phyloP scores from a whole-genome alignment of 208 protist genomes.

The Leishmania martiniquensis region DNA sequence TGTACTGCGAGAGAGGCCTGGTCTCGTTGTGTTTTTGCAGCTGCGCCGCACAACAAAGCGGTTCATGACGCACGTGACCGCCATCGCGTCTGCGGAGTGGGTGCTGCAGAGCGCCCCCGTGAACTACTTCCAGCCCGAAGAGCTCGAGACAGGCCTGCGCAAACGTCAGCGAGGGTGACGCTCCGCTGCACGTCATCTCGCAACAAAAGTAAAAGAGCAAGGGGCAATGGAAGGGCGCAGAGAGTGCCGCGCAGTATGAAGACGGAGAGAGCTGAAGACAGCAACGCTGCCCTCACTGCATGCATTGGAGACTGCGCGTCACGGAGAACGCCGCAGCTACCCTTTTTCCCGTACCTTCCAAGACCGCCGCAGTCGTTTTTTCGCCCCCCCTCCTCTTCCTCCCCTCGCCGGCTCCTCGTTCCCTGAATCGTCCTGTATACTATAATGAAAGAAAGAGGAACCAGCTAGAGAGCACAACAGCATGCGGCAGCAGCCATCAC shows the following conservation, averaged over 20 bases:
- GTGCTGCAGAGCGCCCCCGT: constrained; percentile 68
- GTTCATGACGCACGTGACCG: constrained; percentile 90
- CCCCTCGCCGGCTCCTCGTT: no score
- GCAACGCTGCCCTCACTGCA: background rate
- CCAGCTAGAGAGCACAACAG: no score
- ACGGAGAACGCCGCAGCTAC: background rate
- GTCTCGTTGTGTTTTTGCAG: constrained; percentile 85
- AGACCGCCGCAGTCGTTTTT: background rate
- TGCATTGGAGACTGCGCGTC: background rate
- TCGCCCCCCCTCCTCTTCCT: no score
- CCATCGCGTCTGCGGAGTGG: constrained; percentile 67
- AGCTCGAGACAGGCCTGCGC: constrained; percentile 70
- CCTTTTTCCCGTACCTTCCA: background rate
- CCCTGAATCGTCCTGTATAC: background rate
- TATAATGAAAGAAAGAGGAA: background rate
- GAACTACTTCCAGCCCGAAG: constrained; percentile 85
- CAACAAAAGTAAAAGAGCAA: no score
- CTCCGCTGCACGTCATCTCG: no score
- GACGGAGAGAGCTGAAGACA: background rate
- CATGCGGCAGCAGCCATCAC: background rate
- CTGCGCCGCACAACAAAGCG: constrained; percentile 84
- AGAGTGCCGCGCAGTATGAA: background rate
- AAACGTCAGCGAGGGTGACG: constrained; percentile 52
- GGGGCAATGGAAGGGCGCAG: background rate
- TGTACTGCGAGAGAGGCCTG: constrained; percentile 55